Evolutionary conservation across 768 basidiomycete genomes (phyloP).

Genomic region (Agrocybe chaxingu): DNA sequence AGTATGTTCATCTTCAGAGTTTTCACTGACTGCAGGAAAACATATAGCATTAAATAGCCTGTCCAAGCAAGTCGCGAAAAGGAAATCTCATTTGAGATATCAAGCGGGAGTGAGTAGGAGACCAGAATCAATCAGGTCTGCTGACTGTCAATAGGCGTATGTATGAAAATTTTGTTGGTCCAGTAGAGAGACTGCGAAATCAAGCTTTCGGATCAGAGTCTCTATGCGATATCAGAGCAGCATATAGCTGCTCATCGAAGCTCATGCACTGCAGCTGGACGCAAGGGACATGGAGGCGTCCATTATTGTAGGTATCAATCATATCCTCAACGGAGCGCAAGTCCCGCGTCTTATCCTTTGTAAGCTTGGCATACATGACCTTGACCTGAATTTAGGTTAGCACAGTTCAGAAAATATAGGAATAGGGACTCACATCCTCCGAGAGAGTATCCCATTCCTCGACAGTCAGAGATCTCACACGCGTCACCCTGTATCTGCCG

Average conservation of each 20-base stretch:
- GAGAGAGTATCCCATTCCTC: slow-evolving; percentile 46
- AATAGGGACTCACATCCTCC: slow-evolving; percentile 27
- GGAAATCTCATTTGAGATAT: too few species aligned
- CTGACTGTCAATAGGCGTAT: too few species aligned
- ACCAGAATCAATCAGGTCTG: too few species aligned
- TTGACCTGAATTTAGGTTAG: slow-evolving; percentile 24
- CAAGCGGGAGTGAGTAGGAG: too few species aligned
- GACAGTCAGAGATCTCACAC: slow-evolving; percentile 37
- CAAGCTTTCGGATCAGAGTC: slow-evolving; percentile 1
- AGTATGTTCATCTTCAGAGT: too few species aligned
- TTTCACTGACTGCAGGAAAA: too few species aligned
- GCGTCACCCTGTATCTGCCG: slow-evolving; percentile 41
- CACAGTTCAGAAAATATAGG: background rate
- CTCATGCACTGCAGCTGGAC: slow-evolving; percentile 42
- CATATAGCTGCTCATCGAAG: slow-evolving; percentile 40
- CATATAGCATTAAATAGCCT: too few species aligned
- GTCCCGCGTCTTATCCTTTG: slow-evolving; percentile 36
- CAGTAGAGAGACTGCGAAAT: background rate
- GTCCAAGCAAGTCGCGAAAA: too few species aligned
- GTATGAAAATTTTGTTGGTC: background rate
- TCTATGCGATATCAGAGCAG: slow-evolving; percentile 19
- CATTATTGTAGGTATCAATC: slow-evolving; percentile 40
- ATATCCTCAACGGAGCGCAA: slow-evolving; percentile 30
- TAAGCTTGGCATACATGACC: slow-evolving; percentile 33
- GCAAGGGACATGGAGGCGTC: slow-evolving; percentile 43